These are phyloP conservation scores for Periconia macrospinosa DNA, from an alignment of 2,329 filamentous ascomycete genomes.

Conservation along the genomic window DNA sequence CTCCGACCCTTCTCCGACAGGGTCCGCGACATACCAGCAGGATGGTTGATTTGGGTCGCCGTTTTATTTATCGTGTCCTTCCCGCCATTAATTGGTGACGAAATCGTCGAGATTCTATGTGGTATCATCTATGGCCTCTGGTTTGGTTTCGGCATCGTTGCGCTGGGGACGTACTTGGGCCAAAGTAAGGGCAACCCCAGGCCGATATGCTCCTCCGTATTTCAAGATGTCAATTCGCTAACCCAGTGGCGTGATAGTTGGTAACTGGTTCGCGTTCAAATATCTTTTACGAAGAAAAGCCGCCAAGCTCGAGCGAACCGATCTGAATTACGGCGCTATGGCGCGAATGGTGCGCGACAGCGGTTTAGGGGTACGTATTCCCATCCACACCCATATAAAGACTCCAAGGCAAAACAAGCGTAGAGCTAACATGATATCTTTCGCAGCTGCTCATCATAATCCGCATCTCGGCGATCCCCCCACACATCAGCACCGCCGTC, in stretches of 20 bases:
- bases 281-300: not conserved
- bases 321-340: not conserved
- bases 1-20: slow-evolving; percentile 14
- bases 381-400: not conserved
- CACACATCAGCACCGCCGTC: slow-evolving; percentile 3
- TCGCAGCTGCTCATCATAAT: slow-evolving; percentile 9
- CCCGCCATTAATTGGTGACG: slow-evolving; percentile 13
- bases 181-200: slow-evolving; percentile 1
- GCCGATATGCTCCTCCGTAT: not conserved
- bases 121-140: slow-evolving; percentile 15
- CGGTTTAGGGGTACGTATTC: not conserved
- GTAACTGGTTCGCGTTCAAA: not conserved
- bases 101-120: slow-evolving; percentile 14
- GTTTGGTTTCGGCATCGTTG: slow-evolving; percentile 13
- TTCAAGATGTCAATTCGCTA: too few relatives aligned
- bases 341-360: not conserved
- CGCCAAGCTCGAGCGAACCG: not conserved
- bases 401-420: too few relatives aligned
- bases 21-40: slow-evolving; percentile 15
- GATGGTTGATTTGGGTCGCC: slow-evolving; percentile 14
- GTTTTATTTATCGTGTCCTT: slow-evolving; percentile 15
- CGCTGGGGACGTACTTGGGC: slow-evolving; percentile 14
- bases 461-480: slow-evolving; percentile 3
- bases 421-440: not conserved
- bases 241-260: not conserved